A percentile compares a stretch with the other conserved stretches of the same genome.
Conservation (phyloP, 148 eudicot genomes). For the Fagopyrum homotropicum region DNA sequence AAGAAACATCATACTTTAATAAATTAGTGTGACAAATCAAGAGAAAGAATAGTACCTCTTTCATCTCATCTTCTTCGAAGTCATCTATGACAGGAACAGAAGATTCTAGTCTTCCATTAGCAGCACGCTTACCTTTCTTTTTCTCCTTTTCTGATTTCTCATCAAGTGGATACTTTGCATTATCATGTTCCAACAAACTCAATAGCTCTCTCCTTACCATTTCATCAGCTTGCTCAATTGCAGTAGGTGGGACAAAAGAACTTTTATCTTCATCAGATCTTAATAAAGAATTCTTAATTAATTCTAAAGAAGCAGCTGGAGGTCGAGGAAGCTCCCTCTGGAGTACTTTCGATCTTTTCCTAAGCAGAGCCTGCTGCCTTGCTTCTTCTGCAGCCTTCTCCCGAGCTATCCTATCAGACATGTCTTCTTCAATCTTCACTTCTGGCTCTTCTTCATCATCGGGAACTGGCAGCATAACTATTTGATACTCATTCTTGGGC, state of each 20-base stretch:
- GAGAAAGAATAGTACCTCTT: slow-evolving; percentile 48
- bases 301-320: slow-evolving; percentile 68
- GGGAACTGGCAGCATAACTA: slow-evolving; percentile 68
- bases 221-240: slow-evolving; percentile 95
- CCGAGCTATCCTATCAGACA: slow-evolving; percentile 92
- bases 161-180: slow-evolving; percentile 82
- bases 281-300: slow-evolving; percentile 59
- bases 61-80: slow-evolving; percentile 65
- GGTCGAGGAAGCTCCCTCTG: slow-evolving; percentile 99
- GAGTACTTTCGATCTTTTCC: slow-evolving; percentile 89
- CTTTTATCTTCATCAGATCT: slow-evolving; percentile 95
- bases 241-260: slow-evolving; percentile 90
- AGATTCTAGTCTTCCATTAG: slow-evolving; percentile 33
- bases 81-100: slow-evolving; percentile 73
- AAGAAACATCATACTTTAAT: background rate
- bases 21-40: background rate
- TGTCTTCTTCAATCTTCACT: slow-evolving; percentile 92
- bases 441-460: slow-evolving; percentile 84
- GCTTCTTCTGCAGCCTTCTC: slow-evolving; percentile 96
- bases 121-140: slow-evolving; percentile 76
- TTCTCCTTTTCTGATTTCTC: slow-evolving; percentile 74
- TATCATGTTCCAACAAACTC: slow-evolving; percentile 84
- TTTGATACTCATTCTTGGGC: slow-evolving; percentile 93
- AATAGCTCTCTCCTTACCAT: slow-evolving; percentile 79
- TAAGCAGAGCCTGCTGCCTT: slow-evolving; percentile 68